Evolutionary conservation across 495 filamentous ascomycete genomes (phyloP).

Genomic region (Tuber magnatum): DNA sequence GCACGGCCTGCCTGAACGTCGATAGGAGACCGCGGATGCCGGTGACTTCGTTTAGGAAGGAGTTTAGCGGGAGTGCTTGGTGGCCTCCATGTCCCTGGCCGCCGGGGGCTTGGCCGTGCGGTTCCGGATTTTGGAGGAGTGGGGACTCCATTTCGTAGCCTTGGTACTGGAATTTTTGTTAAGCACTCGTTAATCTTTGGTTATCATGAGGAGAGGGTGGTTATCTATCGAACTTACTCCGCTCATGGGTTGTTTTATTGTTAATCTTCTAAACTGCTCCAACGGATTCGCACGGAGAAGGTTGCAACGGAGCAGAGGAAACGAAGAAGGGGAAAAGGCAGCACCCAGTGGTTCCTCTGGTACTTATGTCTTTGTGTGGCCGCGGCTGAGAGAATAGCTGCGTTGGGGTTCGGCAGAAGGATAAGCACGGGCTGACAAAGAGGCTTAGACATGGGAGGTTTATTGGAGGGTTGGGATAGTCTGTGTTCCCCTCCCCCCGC

Average conservation of each 20-base stretch:
- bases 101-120: neutral
- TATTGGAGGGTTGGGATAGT: neutral
- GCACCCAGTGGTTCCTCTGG: constrained; percentile 12
- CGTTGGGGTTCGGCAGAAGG: constrained; percentile 16
- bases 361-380: constrained; percentile 17
- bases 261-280: constrained; percentile 14
- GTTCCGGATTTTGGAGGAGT: constrained; percentile 20
- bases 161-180: constrained; percentile 11
- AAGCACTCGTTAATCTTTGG: constrained; percentile 16
- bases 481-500: neutral
- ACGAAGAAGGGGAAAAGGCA: neutral
- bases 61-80: constrained; percentile 32
- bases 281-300: constrained; percentile 4
- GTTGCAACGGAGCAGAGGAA: constrained; percentile 2
- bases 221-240: neutral
- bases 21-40: constrained; percentile 22
- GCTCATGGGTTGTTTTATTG: constrained; percentile 13
- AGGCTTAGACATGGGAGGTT: constrained; percentile 19
- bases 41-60: constrained; percentile 37
- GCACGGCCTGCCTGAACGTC: constrained; percentile 35
- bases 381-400: constrained; percentile 31
- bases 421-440: constrained; percentile 24
- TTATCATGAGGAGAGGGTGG: constrained; percentile 10
- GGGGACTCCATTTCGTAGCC: constrained; percentile 37
- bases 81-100: constrained; percentile 32